A percentile compares a stretch with the other conserved stretches of the same genome.
These are phyloP conservation scores for Arbutus unedo DNA, from an alignment of 148 eudicot species.

Conservation along the genomic window DNA sequence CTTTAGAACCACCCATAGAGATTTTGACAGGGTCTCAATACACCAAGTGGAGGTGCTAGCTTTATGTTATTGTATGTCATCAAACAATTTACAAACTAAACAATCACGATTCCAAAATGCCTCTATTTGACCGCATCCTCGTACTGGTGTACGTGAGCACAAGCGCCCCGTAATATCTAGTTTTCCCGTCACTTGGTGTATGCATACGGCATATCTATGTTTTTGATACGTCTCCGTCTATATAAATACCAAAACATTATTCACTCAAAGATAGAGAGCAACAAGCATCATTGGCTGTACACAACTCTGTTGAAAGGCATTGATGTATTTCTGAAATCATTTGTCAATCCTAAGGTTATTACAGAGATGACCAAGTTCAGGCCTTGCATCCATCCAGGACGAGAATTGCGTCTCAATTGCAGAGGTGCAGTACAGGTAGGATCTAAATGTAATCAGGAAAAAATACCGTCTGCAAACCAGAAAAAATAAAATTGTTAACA, in stretches of 20 bases:
- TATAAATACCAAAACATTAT: background rate
- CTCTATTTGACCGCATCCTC: background rate
- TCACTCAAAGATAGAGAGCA: background rate
- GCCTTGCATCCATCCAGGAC: slow-evolving; percentile 77
- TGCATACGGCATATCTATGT: background rate
- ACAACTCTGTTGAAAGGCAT: slow-evolving; percentile 10
- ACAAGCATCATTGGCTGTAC: slow-evolving; percentile 2
- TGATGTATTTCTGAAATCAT: slow-evolving; percentile 23
- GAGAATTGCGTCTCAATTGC: slow-evolving; percentile 50
- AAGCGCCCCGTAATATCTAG: background rate
- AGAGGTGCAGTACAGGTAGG: slow-evolving; percentile 70
- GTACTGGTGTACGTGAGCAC: background rate
- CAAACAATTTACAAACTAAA: slow-evolving; percentile 1
- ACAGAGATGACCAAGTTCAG: slow-evolving; percentile 89
- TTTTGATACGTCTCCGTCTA: background rate
- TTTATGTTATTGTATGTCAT: background rate
- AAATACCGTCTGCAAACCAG: slow-evolving; percentile 78
- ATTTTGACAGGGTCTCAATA: background rate
- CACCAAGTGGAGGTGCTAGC: background rate
- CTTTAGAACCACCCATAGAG: background rate
- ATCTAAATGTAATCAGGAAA: slow-evolving; percentile 77
- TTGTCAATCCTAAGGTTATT: slow-evolving; percentile 75
- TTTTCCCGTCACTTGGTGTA: background rate
- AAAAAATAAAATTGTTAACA: slow-evolving; percentile 7
- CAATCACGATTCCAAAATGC: background rate